Evolutionary conservation across 2,329 filamentous ascomycete species (phyloP), one percentile per base, ranked within the genome.

Genomic region (Juglanconis oblonga): DNA sequence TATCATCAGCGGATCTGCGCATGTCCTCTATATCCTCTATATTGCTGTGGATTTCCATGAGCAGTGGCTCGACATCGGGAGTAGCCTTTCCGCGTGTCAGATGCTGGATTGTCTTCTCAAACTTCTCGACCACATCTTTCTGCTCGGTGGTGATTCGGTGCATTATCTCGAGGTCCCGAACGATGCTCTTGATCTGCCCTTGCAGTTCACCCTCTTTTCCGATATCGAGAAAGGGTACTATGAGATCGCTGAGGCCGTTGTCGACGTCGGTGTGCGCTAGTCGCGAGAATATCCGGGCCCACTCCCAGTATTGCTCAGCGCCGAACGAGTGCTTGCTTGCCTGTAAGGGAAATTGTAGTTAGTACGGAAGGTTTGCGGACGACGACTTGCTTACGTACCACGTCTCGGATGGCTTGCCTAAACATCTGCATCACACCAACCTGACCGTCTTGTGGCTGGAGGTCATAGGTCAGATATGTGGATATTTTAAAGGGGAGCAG

Each of bases 151-250:
- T 67, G 13, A 81, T 69, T 13, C 73, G 69, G 0, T 75, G 66
- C 69, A 81, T 79, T 55, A 81, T 81, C 8, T 76, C 74, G 0
- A 82, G 70, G 61, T 82, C 79, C 13, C 81, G 78, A 1, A 76
- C 65, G 29, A 81, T 78, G 47, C 81, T 78, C 52, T 78, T 77
- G 9, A 78, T 74, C 54, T 81, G 79, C 0, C 70, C 67, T 36
- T 79, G 73, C 0, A 81, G 67, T 24, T 72, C 69, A 0, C 74
- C 76, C 61, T 81, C 77, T 1, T 72, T 71, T 3, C 73, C 74
- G 31, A 80, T 79, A 55, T 79, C 72, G 1, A 79, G 70, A 0
- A 76, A 67, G 66, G 52, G 59, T 1, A 64, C 59, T 9, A 62
- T 59, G 5, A 64, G 24, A 36, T 62, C 59, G n/a, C 56, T 61